Base-by-base conservation (phyloP, 2,329 filamentous ascomycete genomes). In the Sporothrix pallida region DNA sequence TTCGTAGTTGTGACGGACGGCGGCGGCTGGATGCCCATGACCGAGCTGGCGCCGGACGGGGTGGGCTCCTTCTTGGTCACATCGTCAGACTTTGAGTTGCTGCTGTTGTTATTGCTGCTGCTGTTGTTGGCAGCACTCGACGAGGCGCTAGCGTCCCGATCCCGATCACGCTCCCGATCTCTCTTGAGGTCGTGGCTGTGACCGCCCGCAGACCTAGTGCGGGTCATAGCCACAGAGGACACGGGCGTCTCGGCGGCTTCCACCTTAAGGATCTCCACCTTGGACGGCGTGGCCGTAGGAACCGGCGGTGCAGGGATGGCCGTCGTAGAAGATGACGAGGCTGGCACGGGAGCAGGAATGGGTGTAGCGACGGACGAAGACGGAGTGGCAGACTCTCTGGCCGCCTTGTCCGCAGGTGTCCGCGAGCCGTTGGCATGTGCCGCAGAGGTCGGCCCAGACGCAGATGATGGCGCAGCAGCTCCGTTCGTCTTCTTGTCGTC, bases 1-100 rank as follows among this genome's bases (percentile, higher is more conserved):
- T 91, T 91, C 2, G 31, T 37, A 1, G 89, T 91, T 68, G 83
- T 84, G 13, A 88, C 84, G 1, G 85, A 37, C 31, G 31, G 83
- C 0, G 50, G 82, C 80, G 50, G 74, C 63, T 70, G 72, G 44
- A 56, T 52, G 2, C 70, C 17, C 62, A 60, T 17, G 12, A 63
- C 63, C 31, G 81, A 79, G 67, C 82, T 80, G 9, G 31, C 31
- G 31, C 31, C 31, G 2, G 83, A 80, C 42, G 83, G 81, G 58
- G 81, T 78, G 3, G 80, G 52, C 76, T 83, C 86, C 75, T 81
- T 84, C 78, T 81, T 86, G 46, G 78, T 75, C 6, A 80, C 86
- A 71, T 91, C 88, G 13, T 78, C 77, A 50, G 75, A 60, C 65
- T 81, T 83, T 4, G 78, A 72, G 31, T 23, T 15, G 63, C 10